Evolutionary conservation across 345 rosid genomes (phyloP), one percentile per base, ranked within the genome.

Genomic region (Capsella bursapastoris): DNA sequence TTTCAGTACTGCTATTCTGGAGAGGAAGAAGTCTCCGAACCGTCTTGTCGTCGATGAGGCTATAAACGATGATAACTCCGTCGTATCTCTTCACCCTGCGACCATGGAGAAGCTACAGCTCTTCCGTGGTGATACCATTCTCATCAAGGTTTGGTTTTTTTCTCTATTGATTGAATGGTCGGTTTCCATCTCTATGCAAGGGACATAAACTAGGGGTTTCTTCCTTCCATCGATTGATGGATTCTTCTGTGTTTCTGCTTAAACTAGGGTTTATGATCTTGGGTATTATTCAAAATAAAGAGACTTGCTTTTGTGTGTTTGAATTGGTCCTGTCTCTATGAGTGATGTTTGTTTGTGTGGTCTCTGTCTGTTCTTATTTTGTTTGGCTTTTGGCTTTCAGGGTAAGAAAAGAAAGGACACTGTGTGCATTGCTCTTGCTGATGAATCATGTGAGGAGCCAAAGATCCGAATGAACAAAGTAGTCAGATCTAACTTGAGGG

Each of bases 61-160:
- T 31, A 34, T 82, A 57, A 90, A 94, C 74, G 97, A 94, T 65
- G 97, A 94, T 61, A 94, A 94, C 84, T 91, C 97, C 28, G 98
- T 95, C 15, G 98, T 92, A 4, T 68, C 94, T 3, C 88, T 95
- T 40, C 92, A 92, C 62, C 98, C 99, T 11, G 96, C 89, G 0
- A 92, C 99, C 60, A 95, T 92, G 99, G 99, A 95, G 83, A 95
- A 92, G 91, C 99, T 95, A 66, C 99, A 95, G 85, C 90, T 95
- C 49, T 95, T 95, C 81, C 90, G 99, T 12, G 99, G 99, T 12
- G 97, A 95, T 74, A 95, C 99, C 25, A 88, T 95, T 77, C 78
- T 92, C 55, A 87, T 95, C 77, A 94, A 94, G 98, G 98, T 94
- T 77, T 16, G 55, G 4, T 12, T 59, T 27, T 15, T 12, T 51